Percentiles rank a stretch among this genome's conserved stretches.
Evolutionary conservation across 1,139 yeast species (phyloP).

Genomic region (Sugiyamaella japonica): DNA sequence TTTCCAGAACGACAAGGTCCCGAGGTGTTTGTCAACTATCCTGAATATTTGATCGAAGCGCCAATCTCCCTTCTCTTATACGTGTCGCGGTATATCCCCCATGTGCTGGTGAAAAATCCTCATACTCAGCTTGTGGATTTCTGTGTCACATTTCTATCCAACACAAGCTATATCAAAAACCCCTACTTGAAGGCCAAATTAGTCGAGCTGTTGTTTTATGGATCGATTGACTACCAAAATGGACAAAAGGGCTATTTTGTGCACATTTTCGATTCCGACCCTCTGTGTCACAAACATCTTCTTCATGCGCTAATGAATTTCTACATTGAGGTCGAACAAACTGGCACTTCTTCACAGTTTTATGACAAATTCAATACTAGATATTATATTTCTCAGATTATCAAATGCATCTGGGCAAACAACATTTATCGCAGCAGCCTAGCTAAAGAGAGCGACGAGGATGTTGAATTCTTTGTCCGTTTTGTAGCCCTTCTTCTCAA

Average conservation of each 20-base stretch:
- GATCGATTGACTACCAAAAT: slow-evolving; percentile 53
- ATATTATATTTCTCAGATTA: slow-evolving; percentile 77
- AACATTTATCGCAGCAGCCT: slow-evolving; percentile 68
- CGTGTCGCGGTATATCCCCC: slow-evolving; percentile 49
- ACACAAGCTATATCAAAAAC: slow-evolving; percentile 83
- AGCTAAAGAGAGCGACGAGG: slow-evolving; percentile 58
- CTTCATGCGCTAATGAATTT: slow-evolving; percentile 83
- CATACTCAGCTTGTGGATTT: slow-evolving; percentile 58
- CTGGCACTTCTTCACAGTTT: slow-evolving; percentile 93
- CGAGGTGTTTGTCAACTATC: slow-evolving; percentile 71
- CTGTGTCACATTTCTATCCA: slow-evolving; percentile 70
- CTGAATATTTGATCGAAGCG: slow-evolving; percentile 86
- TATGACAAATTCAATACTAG: slow-evolving; percentile 94
- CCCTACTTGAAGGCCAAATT: slow-evolving; percentile 89
- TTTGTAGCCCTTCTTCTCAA: slow-evolving; percentile 93
- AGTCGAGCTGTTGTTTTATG: slow-evolving; percentile 77
- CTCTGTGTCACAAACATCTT: slow-evolving; percentile 62
- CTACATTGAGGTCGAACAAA: slow-evolving; percentile 92
- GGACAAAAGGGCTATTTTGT: slow-evolving; percentile 72
- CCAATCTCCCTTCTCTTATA: slow-evolving; percentile 54
- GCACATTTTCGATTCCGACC: slow-evolving; percentile 61
- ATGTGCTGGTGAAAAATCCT: slow-evolving; percentile 30
- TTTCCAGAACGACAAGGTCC: slow-evolving; percentile 54
- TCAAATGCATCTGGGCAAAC: slow-evolving; percentile 81
- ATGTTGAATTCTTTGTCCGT: slow-evolving; percentile 78